Base-by-base conservation (phyloP, 2,329 filamentous ascomycete species). In the Tolypocladium cylindrosporum region DNA sequence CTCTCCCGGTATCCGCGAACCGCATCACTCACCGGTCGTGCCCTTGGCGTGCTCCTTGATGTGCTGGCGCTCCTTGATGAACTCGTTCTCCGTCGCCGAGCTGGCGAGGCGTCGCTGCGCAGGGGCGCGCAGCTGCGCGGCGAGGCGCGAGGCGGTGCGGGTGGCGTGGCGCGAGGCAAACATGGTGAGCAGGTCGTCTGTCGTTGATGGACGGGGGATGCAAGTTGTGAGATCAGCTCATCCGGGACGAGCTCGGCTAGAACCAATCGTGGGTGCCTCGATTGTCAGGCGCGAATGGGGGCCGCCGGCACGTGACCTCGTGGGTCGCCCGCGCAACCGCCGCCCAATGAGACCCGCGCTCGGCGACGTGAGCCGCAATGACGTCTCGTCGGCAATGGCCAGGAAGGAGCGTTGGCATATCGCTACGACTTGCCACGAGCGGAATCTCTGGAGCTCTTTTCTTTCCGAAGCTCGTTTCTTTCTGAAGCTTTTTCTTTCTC, bases 21-120 rank as follows among this genome's bases (percentile, higher is more conserved):
- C 24, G 24, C 24, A 0, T 16, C 31, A 16, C 88, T 74, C 72
- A 97, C 92, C 88, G 75, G 88, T 89, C 66, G 90, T 94, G 70
- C 83, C 82, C 66, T 81, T 85, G 70, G 94, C 94, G 76, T 99
- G 94, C 68, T 91, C 86, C 82, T 95, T 92, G 72, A 96, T 89
- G 69, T 89, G 89, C 73, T 86, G 81, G 73, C 94, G 86, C 83
- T 99, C 94, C 70, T 88, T 87, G 81, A 95, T 87, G 83, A 97
- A 99, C 70, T 86, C 85, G 78, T 96, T 97, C 79, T 96, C 89
- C 74, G 87, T 85, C 68, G 89, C 73, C 67, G 81, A 79, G 78
- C 83, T 86, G 72, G 86, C 87, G 69, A 90, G 81, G 68, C 87
- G 87, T 74, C 89, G 86, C 80, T 90, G 88, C 67, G 79, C 75